These are phyloP conservation scores for Starmera stellimalicola DNA, from an alignment of 1,139 yeast genomes.

Conservation along the genomic window DNA sequence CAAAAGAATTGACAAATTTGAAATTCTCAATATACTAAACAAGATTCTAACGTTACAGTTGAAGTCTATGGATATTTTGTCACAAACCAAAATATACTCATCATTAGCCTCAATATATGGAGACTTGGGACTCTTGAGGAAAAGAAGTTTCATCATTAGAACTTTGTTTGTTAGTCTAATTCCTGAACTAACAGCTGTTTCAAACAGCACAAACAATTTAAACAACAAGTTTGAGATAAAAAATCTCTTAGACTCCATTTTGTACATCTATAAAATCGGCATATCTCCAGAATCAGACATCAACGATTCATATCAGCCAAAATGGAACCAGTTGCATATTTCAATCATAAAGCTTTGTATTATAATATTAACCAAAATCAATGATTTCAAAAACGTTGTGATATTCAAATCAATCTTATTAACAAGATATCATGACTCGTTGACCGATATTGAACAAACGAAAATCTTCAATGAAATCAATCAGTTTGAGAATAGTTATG, in stretches of 20 bases:
- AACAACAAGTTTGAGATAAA: slow-evolving; percentile 18
- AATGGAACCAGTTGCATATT: slow-evolving; percentile 54
- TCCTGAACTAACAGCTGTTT: slow-evolving; percentile 27
- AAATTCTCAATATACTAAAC: slow-evolving; percentile 43
- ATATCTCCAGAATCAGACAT: slow-evolving; percentile 18
- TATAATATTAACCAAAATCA: slow-evolving; percentile 39
- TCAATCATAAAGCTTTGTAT: slow-evolving; percentile 49
- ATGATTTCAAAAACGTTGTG: slow-evolving; percentile 38
- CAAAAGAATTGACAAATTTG: slow-evolving; percentile 24
- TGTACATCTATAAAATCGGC: slow-evolving; percentile 33
- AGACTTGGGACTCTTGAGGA: slow-evolving; percentile 52
- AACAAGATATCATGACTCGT: slow-evolving; percentile 43
- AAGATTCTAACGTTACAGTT: slow-evolving; percentile 31
- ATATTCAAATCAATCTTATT: slow-evolving; percentile 43
- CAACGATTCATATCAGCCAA: slow-evolving; percentile 18
- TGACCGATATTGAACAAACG: slow-evolving; percentile 40
- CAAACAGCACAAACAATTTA: slow-evolving; percentile 5
- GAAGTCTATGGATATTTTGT: slow-evolving; percentile 34
- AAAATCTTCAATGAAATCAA: slow-evolving; percentile 20
- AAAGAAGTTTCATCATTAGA: slow-evolving; percentile 61
- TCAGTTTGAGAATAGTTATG: slow-evolving; percentile 18
- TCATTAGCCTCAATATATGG: slow-evolving; percentile 60
- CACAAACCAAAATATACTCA: slow-evolving; percentile 54
- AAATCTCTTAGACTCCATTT: slow-evolving; percentile 30
- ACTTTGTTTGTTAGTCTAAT: slow-evolving; percentile 44